These are phyloP conservation scores for Capronia americana DNA, from an alignment of 2,329 filamentous ascomycete species.

Conservation along the genomic window DNA sequence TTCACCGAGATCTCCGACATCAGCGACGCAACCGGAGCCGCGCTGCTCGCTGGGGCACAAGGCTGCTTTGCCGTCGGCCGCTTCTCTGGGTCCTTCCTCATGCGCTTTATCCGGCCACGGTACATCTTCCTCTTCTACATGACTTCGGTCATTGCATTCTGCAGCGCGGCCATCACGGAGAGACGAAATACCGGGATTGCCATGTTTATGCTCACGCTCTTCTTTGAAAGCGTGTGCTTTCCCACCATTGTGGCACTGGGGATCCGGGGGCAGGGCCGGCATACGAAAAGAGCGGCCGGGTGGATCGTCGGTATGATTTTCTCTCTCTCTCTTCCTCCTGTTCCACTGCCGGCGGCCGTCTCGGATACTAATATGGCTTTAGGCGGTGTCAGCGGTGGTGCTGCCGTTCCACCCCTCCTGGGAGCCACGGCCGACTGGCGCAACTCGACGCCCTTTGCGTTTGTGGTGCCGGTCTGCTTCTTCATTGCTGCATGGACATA, in stretches of 20 bases:
- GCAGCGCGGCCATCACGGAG: constrained; percentile 57
- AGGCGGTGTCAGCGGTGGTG: constrained; percentile 66
- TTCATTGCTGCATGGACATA: constrained; percentile 65
- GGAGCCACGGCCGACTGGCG: constrained; percentile 70
- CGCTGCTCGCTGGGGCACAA: constrained; percentile 76
- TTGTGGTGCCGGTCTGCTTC: constrained; percentile 69
- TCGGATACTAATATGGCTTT: not conserved
- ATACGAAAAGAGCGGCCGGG: constrained; percentile 77
- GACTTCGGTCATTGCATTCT: constrained; percentile 65
- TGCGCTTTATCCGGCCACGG: constrained; percentile 69
- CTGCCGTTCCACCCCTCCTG: constrained; percentile 69
- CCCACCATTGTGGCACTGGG: constrained; percentile 81
- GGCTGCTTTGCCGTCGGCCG: constrained; percentile 75
- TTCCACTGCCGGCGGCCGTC: no score
- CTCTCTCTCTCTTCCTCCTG: constrained; percentile 48
- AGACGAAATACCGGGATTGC: constrained; percentile 55
- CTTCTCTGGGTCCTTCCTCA: constrained; percentile 70
- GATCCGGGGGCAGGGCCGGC: constrained; percentile 74
- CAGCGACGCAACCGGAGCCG: constrained; percentile 63
- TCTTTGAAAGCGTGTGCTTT: constrained; percentile 82
- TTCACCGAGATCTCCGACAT: constrained; percentile 63
- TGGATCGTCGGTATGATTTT: constrained; percentile 74
- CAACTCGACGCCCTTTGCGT: constrained; percentile 66
- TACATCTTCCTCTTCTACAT: constrained; percentile 74
- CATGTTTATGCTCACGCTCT: constrained; percentile 58